Conservation (phyloP, 2,329 filamentous ascomycete genomes). For the Drechslerella coelobrocha region DNA sequence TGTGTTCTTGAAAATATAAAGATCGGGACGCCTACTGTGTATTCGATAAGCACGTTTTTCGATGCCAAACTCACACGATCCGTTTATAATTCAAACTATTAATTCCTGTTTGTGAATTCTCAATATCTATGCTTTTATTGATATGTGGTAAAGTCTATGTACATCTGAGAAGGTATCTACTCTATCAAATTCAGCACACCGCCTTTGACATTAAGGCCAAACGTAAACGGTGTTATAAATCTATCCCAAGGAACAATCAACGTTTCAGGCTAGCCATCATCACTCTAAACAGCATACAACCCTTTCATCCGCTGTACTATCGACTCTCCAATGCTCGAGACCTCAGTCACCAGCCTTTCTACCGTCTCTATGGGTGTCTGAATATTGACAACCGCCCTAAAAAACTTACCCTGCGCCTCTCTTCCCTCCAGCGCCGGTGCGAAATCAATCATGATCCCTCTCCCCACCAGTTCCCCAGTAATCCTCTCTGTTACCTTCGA, state of each 20-base stretch:
- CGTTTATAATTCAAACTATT: no score
- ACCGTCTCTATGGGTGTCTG: constrained; percentile 68
- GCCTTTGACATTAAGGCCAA: no score
- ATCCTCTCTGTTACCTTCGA: constrained; percentile 64
- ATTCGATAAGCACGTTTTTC: no score
- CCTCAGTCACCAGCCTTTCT: constrained; percentile 68
- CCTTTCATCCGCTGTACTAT: constrained; percentile 56
- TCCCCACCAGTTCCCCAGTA: constrained; percentile 63
- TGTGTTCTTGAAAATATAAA: no score
- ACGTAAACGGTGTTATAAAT: background rate
- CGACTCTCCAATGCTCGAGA: constrained; percentile 61
- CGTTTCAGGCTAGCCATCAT: no score
- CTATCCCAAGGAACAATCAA: background rate
- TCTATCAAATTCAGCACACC: no score
- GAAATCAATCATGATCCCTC: constrained; percentile 75
- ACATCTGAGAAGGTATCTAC: no score
- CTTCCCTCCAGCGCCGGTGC: constrained; percentile 63
- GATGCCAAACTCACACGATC: no score
- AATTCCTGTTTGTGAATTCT: no score
- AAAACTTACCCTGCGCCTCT: constrained; percentile 68
- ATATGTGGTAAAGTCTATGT: no score
- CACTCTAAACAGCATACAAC: constrained; percentile 32
- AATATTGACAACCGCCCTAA: constrained; percentile 72
- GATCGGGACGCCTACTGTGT: no score
- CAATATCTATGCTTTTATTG: no score